Base-by-base conservation (phyloP, 139 green algal genomes). In the Eudorina sp. region DNA sequence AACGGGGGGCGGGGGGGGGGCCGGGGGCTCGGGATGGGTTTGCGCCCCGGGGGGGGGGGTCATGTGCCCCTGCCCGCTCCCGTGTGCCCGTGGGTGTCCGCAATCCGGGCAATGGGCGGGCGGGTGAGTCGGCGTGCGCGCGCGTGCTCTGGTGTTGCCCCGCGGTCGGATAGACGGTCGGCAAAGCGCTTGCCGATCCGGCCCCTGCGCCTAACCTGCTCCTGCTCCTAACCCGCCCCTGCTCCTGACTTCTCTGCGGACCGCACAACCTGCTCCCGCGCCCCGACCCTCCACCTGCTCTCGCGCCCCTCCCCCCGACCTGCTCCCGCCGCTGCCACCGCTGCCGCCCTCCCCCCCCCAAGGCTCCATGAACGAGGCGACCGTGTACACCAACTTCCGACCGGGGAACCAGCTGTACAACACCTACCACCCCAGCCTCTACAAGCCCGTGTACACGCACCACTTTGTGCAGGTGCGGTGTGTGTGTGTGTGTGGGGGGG, bases 361-460 rank as follows among this genome's bases (percentile, higher is more conserved):
- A 81, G 83, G 68, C 48, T 62, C 68, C 68, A 88, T 88, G 83
- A 70, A 88, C 51, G 83, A 82, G 83, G 82, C 66, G 6, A 88
- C 82, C 36, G 48, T 70, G 46, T 88, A 88, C 82, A 79, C 48
- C 46, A 82, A 81, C 68, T 88, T 88, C 66, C 83, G 83, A 11
- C 83, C 83, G 31, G 83, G 83, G 23, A 81, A 70, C 83, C 68
- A 48, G 23, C 66, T 81, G 1, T 81, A 73, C 51, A 81, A 82
- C 46, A 64, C 23, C 48, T 81, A 88, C 68, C 68, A 43, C 25
- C 29, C 58, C 11, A 25, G 4, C 45, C 83, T 88, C 2, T 88
- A 81, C 68, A 58, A 88, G 38, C 83, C 83, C 0, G 36, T 53
- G 23, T 88, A 88, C 83, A 88, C 83, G 9, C 48, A 88, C 68